phyloP scores from a whole-genome alignment of 768 basidiomycete genomes.

The Suillus fuscotomentosus region DNA sequence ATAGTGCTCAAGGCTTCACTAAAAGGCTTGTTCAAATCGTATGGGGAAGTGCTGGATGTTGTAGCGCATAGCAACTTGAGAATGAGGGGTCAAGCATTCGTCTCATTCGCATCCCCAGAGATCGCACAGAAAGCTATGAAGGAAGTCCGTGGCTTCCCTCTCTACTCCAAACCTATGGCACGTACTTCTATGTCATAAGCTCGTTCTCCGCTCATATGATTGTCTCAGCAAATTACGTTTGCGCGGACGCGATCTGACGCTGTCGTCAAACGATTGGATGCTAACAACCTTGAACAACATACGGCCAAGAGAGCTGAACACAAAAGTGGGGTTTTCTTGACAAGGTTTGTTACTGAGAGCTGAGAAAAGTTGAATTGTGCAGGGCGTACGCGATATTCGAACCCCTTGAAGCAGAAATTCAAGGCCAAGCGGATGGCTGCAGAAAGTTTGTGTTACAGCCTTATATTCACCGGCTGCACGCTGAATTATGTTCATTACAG shows the following conservation, averaged over 20 bases:
- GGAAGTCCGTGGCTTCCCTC: slow-evolving; percentile 91
- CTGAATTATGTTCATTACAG: slow-evolving; percentile 33
- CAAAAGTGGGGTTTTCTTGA: slow-evolving; percentile 63
- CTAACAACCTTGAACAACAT: slow-evolving; percentile 68
- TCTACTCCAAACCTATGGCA: slow-evolving; percentile 98
- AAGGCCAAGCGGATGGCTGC: slow-evolving; percentile 77
- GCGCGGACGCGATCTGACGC: slow-evolving; percentile 87
- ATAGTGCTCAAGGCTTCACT: slow-evolving; percentile 87
- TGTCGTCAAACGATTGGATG: slow-evolving; percentile 76
- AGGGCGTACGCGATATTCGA: slow-evolving; percentile 84
- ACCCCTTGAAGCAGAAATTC: slow-evolving; percentile 87
- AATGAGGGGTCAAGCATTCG: slow-evolving; percentile 99
- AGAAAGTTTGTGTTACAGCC: slow-evolving; percentile 50
- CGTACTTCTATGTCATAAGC: slow-evolving; percentile 16
- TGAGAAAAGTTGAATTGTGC: slow-evolving; percentile 4
- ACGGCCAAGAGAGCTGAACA: slow-evolving; percentile 71
- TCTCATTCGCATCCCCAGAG: slow-evolving; percentile 83
- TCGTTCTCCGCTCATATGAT: slow-evolving; percentile 1
- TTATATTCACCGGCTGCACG: slow-evolving; percentile 5
- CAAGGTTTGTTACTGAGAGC: neutral
- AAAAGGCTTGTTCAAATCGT: slow-evolving; percentile 86
- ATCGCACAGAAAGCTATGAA: slow-evolving; percentile 84
- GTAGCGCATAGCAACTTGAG: slow-evolving; percentile 92
- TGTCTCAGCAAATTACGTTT: slow-evolving; percentile 87
- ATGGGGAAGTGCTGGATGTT: slow-evolving; percentile 93